A percentile compares a stretch with the other conserved stretches of the same genome.
phyloP scores from a whole-genome alignment of 2,329 filamentous ascomycete species.

The Diaporthe vexans region DNA sequence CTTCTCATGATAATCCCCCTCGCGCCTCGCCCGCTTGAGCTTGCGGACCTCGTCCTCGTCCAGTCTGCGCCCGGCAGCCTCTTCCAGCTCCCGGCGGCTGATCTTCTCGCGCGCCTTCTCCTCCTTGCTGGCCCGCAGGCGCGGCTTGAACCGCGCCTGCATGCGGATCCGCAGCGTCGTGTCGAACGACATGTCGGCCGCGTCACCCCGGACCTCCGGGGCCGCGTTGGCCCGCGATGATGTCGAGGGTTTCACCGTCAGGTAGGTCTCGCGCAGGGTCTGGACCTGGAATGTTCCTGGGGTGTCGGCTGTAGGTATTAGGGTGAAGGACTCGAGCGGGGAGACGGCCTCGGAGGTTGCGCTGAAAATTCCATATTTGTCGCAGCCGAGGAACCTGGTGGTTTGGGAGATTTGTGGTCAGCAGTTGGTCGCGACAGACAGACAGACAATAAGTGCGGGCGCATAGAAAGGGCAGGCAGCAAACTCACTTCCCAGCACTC shows the following conservation, averaged over 20 bases:
- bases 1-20: slow-evolving; percentile 92
- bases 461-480: neutral
- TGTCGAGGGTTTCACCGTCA: slow-evolving; percentile 71
- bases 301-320: slow-evolving; percentile 74
- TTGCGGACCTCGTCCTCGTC: slow-evolving; percentile 88
- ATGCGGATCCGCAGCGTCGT: slow-evolving; percentile 87
- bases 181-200: slow-evolving; percentile 74
- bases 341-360: slow-evolving; percentile 87
- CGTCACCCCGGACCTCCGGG: slow-evolving; percentile 83
- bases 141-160: slow-evolving; percentile 95
- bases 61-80: slow-evolving; percentile 80
- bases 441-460: no score
- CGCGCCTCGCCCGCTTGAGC: slow-evolving; percentile 84
- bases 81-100: slow-evolving; percentile 86
- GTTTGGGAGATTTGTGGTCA: neutral
- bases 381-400: slow-evolving; percentile 83
- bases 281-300: slow-evolving; percentile 82
- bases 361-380: slow-evolving; percentile 83
- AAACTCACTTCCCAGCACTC: slow-evolving; percentile 82
- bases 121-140: slow-evolving; percentile 82
- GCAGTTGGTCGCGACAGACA: slow-evolving; percentile 6
- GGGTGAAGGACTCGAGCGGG: slow-evolving; percentile 83
- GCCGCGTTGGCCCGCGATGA: slow-evolving; percentile 62
- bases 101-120: slow-evolving; percentile 89
- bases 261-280: slow-evolving; percentile 78